Percentiles rank a stretch among this genome's conserved stretches.
These are phyloP conservation scores for Hypoxylon crocopeplum DNA, from an alignment of 495 filamentous ascomycete species.

Conservation along the genomic window DNA sequence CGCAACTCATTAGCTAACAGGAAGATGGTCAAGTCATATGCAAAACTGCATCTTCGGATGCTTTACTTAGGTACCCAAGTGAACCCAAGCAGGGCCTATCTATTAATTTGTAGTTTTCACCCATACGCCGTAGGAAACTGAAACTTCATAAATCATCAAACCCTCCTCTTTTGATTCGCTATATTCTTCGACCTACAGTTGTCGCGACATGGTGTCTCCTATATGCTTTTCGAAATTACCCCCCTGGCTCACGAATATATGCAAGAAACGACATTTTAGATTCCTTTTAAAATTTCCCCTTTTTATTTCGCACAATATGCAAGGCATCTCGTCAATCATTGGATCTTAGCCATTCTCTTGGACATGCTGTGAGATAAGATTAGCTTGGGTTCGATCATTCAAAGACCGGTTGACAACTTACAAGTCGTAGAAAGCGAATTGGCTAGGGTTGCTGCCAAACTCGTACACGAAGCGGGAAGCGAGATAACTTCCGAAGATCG, in stretches of 20 bases:
- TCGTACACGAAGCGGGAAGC: conserved; percentile 96
- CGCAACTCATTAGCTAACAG: no score
- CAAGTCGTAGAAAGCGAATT: conserved; percentile 99
- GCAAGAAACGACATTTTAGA: conserved; percentile 5
- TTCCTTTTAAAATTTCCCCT: not conserved
- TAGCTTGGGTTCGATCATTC: conserved; percentile 23
- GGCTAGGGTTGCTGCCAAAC: conserved; percentile 88
- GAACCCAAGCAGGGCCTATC: conserved; percentile 9
- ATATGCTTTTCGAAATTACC: conserved; percentile 16
- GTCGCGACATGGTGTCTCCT: not conserved
- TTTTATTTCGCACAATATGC: conserved; percentile 4
- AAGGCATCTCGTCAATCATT: conserved; percentile 12
- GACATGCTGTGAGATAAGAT: conserved; percentile 52
- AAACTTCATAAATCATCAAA: conserved; percentile 23
- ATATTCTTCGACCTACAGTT: not conserved
- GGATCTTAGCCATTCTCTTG: conserved; percentile 52
- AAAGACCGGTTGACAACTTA: conserved; percentile 57
- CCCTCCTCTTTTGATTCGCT: conserved; percentile 6
- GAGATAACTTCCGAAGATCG: conserved; percentile 95
- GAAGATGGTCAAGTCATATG: not conserved
- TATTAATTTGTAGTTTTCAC: conserved; percentile 13
- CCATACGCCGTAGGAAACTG: conserved; percentile 18
- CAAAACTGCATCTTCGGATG: conserved; percentile 1
- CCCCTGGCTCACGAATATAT: conserved; percentile 7
- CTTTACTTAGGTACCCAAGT: no score